Evolutionary conservation across 768 basidiomycete species (phyloP).

Genomic region (Tylopilus sp.): DNA sequence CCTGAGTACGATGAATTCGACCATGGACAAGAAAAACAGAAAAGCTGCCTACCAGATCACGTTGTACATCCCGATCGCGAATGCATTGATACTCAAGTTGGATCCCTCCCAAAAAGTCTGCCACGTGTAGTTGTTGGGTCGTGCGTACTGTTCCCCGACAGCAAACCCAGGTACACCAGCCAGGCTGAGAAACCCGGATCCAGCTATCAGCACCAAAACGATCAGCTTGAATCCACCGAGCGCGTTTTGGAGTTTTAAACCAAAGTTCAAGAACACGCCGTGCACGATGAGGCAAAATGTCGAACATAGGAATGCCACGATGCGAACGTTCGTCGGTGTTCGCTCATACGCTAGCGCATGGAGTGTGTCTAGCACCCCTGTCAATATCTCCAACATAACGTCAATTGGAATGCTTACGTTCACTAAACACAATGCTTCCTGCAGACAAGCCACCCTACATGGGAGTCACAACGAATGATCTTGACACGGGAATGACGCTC

Average conservation of each 20-base stretch:
- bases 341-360: slow-evolving; percentile 49
- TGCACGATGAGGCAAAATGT: slow-evolving; percentile 58
- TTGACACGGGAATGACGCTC: slow-evolving; percentile 18
- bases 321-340: slow-evolving; percentile 46
- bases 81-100: slow-evolving; percentile 51
- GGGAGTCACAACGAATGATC: not conserved
- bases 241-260: slow-evolving; percentile 59
- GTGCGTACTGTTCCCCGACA: slow-evolving; percentile 45
- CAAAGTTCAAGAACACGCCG: slow-evolving; percentile 49
- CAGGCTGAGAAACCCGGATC: slow-evolving; percentile 53
- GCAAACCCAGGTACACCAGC: slow-evolving; percentile 46
- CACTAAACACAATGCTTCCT: slow-evolving; percentile 64
- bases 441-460: slow-evolving; percentile 55
- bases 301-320: slow-evolving; percentile 52
- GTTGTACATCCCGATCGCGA: no score
- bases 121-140: slow-evolving; percentile 59
- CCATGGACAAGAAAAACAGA: not conserved
- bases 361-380: slow-evolving; percentile 47
- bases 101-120: slow-evolving; percentile 61
- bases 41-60: slow-evolving; percentile 49
- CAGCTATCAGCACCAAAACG: slow-evolving; percentile 47
- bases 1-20: no score
- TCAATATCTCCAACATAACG: not conserved
- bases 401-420: slow-evolving; percentile 47
- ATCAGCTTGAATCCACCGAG: slow-evolving; percentile 63